These are phyloP conservation scores for Agrocybe pediades DNA, from an alignment of 768 basidiomycete genomes.

Conservation along the genomic window DNA sequence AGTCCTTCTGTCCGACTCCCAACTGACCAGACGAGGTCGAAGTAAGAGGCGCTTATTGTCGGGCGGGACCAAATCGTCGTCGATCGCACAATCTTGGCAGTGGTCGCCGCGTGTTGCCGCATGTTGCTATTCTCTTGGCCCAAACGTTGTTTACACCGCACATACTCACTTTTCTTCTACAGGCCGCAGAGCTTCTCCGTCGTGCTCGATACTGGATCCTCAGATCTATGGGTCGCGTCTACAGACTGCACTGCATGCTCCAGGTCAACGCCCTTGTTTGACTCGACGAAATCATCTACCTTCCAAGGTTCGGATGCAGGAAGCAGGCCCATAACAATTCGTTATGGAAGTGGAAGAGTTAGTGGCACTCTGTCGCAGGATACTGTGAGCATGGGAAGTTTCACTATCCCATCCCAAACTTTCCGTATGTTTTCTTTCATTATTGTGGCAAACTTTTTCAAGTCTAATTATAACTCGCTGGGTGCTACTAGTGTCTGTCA, in stretches of 20 bases:
- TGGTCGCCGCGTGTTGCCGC: not conserved
- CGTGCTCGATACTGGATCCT: slow-evolving; percentile 90
- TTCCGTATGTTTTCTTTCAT: slow-evolving; percentile 44
- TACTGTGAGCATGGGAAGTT: slow-evolving; percentile 65
- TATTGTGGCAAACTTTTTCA: not conserved
- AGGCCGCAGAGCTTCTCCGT: slow-evolving; percentile 74
- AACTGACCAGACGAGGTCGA: not conserved
- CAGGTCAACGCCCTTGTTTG: slow-evolving; percentile 38
- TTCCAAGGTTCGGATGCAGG: slow-evolving; percentile 12
- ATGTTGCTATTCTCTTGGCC: not conserved
- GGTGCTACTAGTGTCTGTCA: not conserved
- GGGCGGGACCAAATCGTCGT: not conserved
- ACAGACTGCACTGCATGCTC: slow-evolving; percentile 45
- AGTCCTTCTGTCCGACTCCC: slow-evolving; percentile 28
- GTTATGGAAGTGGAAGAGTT: slow-evolving; percentile 75
- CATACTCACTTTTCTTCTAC: no score
- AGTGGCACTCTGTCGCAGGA: slow-evolving; percentile 57
- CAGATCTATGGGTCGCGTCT: slow-evolving; percentile 86
- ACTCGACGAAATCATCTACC: slow-evolving; percentile 30
- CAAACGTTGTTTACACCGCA: no score
- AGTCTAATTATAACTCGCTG: not conserved
- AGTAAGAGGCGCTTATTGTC: not conserved
- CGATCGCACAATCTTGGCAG: not conserved
- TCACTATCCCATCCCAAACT: slow-evolving; percentile 53
- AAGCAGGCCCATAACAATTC: slow-evolving; percentile 34